Conservation (phyloP, 2,329 filamentous ascomycete genomes). For the Fusarium mundagurra region DNA sequence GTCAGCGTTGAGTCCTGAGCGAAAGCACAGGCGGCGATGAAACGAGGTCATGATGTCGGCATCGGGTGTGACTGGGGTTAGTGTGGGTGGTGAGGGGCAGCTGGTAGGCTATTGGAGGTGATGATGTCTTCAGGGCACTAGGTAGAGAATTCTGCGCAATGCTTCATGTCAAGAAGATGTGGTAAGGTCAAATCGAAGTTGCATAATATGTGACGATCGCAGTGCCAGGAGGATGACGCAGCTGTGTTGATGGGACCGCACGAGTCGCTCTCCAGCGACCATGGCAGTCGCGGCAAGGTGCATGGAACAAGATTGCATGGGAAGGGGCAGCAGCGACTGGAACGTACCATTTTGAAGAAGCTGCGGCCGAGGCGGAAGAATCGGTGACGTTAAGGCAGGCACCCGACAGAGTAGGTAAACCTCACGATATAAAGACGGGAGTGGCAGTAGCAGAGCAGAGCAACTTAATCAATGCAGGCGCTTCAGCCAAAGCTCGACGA, state of each 20-base stretch:
- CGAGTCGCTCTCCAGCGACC: conserved; percentile 16
- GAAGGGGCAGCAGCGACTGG: conserved; percentile 7
- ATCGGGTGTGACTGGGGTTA: conserved; percentile 34
- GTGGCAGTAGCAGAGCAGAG: conserved; percentile 14
- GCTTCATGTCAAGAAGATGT: neutral
- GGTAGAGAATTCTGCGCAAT: conserved; percentile 19
- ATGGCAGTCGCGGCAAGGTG: conserved; percentile 26
- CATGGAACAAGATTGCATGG: conserved; percentile 16
- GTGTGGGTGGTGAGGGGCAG: conserved; percentile 28
- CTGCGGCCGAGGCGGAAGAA: conserved; percentile 21
- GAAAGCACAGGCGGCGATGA: conserved; percentile 30
- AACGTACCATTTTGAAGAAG: conserved; percentile 39
- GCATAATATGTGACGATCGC: neutral
- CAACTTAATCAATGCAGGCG: conserved; percentile 11
- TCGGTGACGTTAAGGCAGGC: conserved; percentile 3
- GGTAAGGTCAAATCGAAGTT: conserved; percentile 5
- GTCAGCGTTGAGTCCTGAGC: conserved; percentile 41
- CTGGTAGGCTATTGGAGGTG: conserved; percentile 24
- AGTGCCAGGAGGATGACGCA: conserved; percentile 30
- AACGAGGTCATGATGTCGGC: conserved; percentile 35
- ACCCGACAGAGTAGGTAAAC: conserved; percentile 1
- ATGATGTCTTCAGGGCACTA: conserved; percentile 21
- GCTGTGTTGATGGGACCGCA: conserved; percentile 19
- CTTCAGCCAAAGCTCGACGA: conserved; percentile 28
- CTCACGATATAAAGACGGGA: conserved; percentile 27